Percentiles rank a stretch among this genome's conserved stretches.
Evolutionary conservation across 805 yeast species (phyloP).

Genomic region (Yarrowia sp.): DNA sequence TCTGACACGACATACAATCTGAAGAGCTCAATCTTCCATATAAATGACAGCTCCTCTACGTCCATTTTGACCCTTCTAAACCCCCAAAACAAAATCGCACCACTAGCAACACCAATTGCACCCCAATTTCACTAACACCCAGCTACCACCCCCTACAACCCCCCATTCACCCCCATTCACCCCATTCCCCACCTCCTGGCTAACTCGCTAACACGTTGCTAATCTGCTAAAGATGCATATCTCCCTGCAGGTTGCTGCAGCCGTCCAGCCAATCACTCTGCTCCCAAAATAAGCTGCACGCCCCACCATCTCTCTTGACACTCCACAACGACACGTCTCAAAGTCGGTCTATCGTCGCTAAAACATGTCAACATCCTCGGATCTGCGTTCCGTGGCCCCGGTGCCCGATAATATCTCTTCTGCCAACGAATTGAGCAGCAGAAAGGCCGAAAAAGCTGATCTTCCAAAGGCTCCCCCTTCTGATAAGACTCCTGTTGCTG

Average conservation of each 20-base stretch:
- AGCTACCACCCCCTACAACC: too few relatives aligned
- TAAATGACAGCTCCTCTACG: too few relatives aligned
- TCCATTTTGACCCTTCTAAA: too few relatives aligned
- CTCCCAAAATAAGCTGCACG: neutral
- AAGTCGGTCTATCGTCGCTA: too few relatives aligned
- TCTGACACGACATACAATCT: too few relatives aligned
- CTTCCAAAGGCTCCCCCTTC: neutral
- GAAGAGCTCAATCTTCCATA: too few relatives aligned
- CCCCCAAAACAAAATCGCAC: too few relatives aligned
- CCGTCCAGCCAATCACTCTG: neutral
- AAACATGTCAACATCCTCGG: constrained; percentile 1
- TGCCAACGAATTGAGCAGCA: neutral
- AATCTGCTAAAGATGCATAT: neutral
- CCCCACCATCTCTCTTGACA: neutral
- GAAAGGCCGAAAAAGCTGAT: neutral
- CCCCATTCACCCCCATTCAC: neutral
- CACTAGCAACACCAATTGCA: too few relatives aligned
- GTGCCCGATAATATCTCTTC: neutral
- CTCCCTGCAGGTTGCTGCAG: neutral
- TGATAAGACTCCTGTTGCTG: neutral
- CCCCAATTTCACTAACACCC: too few relatives aligned
- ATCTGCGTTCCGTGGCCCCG: constrained; percentile 14
- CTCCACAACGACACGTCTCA: neutral
- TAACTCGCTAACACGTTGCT: neutral
- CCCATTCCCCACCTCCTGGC: neutral